Evolutionary conservation across 768 basidiomycete genomes (phyloP), one percentile per base, ranked within the genome.

Genomic region (Lentinus brumalis): DNA sequence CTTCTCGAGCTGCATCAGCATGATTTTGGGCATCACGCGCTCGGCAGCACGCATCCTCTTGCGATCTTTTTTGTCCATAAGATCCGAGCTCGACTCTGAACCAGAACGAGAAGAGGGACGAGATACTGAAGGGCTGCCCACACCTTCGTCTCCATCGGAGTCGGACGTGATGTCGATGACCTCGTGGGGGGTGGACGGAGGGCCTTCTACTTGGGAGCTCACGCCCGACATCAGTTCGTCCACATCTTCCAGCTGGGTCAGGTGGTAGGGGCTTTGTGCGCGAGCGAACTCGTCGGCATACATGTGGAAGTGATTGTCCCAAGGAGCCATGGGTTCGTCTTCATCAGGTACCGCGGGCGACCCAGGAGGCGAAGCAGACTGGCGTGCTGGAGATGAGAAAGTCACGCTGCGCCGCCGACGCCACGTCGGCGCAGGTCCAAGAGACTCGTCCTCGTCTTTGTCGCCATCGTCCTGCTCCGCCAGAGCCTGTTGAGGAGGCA

Each of bases 1-100:
- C 56, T 74, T 57, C 56, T 78, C 39, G 29, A 58, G 71, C 47
- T 69, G 70, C 15, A 77, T 69, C 49, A 84, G 70, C 81, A 87
- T 81, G 51, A 78, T 78, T 11, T 76, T 76, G 4, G 87, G 87
- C 75, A 86, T 75, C 80, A 89, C 81, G 15, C 76, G 79, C 40
- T 61, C 68, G 16, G 86, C 73, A 5, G 67, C 77, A 39, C 77
- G 80, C 32, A 75, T 53, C 32, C 70, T 66, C 67, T 75, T 79
- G 53, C 71, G 72, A 35, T 78, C 75, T 61, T 65, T 69, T 30
- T 67, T 62, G 21, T 52, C 50, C 29, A 59, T 38, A 7, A 31
- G n/a, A 40, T 50, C 40, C 14, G 50, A 42, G 39, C 40, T 30
- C 10, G 41, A 38, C 32, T 40, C 30, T 35, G 38, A n/a, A n/a